Base-by-base conservation (phyloP, 192 early-diverging fungal species). In the Irineochytrium annulatum region DNA sequence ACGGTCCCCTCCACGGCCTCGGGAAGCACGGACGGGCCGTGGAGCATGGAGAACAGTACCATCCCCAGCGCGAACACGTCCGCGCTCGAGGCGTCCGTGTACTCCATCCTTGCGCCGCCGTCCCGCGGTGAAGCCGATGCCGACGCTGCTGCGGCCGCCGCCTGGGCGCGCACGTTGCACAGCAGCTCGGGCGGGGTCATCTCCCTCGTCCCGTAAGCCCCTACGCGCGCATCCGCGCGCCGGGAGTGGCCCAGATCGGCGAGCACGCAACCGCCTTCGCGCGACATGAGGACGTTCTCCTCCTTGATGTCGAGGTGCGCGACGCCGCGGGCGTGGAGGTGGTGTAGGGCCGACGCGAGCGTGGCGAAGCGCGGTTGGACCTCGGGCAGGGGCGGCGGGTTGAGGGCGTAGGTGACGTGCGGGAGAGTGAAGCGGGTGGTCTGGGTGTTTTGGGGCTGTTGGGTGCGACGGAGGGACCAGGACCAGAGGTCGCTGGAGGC, bases 221-320 rank as follows among this genome's bases (percentile, higher is more conserved):
- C n/a, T n/a, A 65, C 46, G 17, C 24, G 11, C 24, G 13, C 26
- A 3, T 44, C 44, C 24, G 19, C 11, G 28, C 3, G 4, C n/a
- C 34, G 19, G 33, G 32, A 6, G 48, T 65, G 55, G 13, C 63
- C 63, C 46, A 65, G 58, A 24, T 65, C 63, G 0, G 34, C 31
- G 3, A 65, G 45, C 44, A 88, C 60, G 37, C 11, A 20, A n/a
- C 2, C 60, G 46, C 13, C 24, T 34, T 30, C 37, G 37, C n/a
- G 11, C n/a, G n/a, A n/a, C n/a, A 58, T 46, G 57, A 91, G 82
- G 27, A 89, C 77, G 60, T 91, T 91, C 60, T 91, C 89, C 41
- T 90, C 85, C 65, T 89, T 89, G 62, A 93, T 74, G 62, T 94
- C 89, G 30, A 86, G 64, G 46, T 89, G 86, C 30, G 37, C 49